Conservation (phyloP, 371 early-diverging fungal genomes). For the Mucor plumbeus region DNA sequence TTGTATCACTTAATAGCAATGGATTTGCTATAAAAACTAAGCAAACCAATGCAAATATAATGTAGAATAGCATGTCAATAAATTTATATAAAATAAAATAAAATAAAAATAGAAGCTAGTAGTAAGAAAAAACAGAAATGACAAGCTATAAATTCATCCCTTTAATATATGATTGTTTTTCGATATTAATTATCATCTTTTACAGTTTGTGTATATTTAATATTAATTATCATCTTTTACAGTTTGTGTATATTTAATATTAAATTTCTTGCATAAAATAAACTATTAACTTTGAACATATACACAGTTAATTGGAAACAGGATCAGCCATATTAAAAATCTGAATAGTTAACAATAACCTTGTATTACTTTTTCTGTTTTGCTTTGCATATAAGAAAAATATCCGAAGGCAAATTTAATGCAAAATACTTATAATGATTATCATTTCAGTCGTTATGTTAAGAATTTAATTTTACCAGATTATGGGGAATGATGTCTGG, state of each 20-base stretch:
- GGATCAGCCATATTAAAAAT: constrained; percentile 3
- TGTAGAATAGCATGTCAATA: not conserved
- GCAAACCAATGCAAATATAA: not conserved
- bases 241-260: not conserved
- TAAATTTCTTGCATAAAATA: not conserved
- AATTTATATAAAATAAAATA: not conserved
- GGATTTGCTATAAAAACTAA: not conserved
- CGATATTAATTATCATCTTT: not conserved
- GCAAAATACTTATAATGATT: too few species aligned
- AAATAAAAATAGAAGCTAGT: too few species aligned
- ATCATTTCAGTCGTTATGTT: not conserved
- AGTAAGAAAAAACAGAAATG: not conserved
- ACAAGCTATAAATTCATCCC: not conserved
- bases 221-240: not conserved
- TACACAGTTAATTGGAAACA: not conserved
- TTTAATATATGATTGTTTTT: not conserved
- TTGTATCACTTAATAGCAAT: not conserved
- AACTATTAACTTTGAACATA: not conserved
- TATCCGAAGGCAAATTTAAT: not conserved
- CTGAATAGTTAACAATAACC: not conserved
- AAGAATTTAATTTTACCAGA: not conserved
- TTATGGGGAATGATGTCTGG: not conserved
- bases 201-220: too few species aligned
- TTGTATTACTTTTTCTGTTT: not conserved
- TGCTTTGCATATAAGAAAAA: not conserved